Evolutionary conservation across 345 rosid genomes (phyloP).

Genomic region (Euphorbia peplus): DNA sequence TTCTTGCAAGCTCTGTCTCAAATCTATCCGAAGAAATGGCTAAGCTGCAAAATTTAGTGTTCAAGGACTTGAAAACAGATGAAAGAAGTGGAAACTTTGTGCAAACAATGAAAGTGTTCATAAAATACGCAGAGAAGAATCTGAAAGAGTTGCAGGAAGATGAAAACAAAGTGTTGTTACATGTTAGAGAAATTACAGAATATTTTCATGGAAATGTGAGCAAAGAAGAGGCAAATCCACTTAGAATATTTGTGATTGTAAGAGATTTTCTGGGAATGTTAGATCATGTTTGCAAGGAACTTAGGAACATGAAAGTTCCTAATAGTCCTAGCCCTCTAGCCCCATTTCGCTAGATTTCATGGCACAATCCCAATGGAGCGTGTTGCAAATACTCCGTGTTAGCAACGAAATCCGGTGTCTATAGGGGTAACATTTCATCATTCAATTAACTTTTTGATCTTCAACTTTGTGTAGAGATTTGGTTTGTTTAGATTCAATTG

Average conservation of each 20-base stretch:
- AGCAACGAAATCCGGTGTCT: no score
- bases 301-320: conserved; percentile 61
- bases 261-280: conserved; percentile 95
- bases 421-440: not conserved
- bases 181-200: conserved; percentile 77
- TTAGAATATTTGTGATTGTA: conserved; percentile 88
- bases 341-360: conserved; percentile 60
- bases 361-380: no score
- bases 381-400: no score
- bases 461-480: not conserved
- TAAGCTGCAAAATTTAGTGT: conserved; percentile 46
- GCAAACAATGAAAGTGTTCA: conserved; percentile 55
- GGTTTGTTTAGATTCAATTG: conserved; percentile 15
- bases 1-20: conserved; percentile 75
- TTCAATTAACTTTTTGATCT: conserved; percentile 9
- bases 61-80: conserved; percentile 35
- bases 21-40: conserved; percentile 65
- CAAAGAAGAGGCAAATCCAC: conserved; percentile 84
- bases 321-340: conserved; percentile 68
- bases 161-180: conserved; percentile 61
- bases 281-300: conserved; percentile 87
- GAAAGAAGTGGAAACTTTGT: conserved; percentile 53
- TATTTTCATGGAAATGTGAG: conserved; percentile 88
- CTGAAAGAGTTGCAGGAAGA: conserved; percentile 64
- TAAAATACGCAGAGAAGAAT: conserved; percentile 52